Evolutionary conservation across 2,329 filamentous ascomycete genomes (phyloP), one percentile per base, ranked within the genome.

Genomic region (Cordyceps sp.): DNA sequence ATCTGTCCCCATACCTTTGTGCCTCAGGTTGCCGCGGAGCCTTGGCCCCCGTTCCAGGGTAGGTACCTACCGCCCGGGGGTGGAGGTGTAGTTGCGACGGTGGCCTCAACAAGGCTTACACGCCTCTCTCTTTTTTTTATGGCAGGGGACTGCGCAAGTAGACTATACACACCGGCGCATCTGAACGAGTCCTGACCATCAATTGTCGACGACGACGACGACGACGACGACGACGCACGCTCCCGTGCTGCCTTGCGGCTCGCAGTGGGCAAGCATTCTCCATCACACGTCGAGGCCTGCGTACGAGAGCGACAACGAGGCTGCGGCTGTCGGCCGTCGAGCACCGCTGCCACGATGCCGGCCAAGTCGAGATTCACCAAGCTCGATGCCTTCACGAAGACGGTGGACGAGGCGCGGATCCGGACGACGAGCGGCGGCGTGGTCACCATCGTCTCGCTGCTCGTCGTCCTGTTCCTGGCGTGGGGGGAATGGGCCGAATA

Each of bases 381-480:
- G 71, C 82, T 98, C 41, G 90, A 98, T 59, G 90, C 90, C 67
- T 98, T 98, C 55, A 93, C 88, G 32, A 98, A 98, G 62, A 98
- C 90, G 10, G 90, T 98, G 45, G 90, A 98, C 56, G 90, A 98
- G 73, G 90, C 92, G 43, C 75, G 90, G 46, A 75, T 98, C 52
- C 80, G 92, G 47, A 98, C 90, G 21, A 94, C 86, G 6, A 93
- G 85, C 3, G 90, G 90, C 42, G 90, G 90, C 43, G 73, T 98
- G 45, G 84, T 98, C 47, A 98, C 90, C 34, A 85, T 98, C 46
- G 69, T 78, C 42, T 94, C 86, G 37, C 64, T 98, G 46, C 54
- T 98, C 31, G 70, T 94, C 33, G 84, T 98, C 33, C 51, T 96
- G 28, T 94, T 79, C 57, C 69, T 98, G 43, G 70, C 85, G 18